Base-by-base conservation (phyloP, 257 asterid genomes). In the Nyctanthes arbortristis region DNA sequence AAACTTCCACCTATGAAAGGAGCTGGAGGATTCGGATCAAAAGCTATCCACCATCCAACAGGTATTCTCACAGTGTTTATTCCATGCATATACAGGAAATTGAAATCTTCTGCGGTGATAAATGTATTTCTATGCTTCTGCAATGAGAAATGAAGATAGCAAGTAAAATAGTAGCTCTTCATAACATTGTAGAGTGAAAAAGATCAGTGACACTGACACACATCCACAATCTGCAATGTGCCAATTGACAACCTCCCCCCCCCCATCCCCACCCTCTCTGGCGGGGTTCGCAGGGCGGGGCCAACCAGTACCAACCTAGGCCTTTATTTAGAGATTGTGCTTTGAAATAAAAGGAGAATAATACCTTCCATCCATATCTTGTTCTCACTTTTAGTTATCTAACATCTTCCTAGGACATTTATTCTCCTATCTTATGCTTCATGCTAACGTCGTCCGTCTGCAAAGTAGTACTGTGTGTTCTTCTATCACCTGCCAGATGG, bases 41-140 rank as follows among this genome's bases (percentile, higher is more conserved):
- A 86, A 33, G 92, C 96, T 72, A 89, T 86, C 97, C 96, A 92
- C 97, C 97, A 92, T 13, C 97, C 96, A 49, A 92, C 94, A 0
- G 97, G 97, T 73, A 89, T 87, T 75, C 97, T 81, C 52, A 92
- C 96, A 2, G 96, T 74, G 69, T 89, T 89, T 75, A 87, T 78
- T 57, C 96, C 97, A 33, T 89, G 83, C 70, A 75, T 81, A 81
- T 83, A 79, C 18, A 92, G 82, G 79, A 89, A 92, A 74, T 75
- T 49, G 78, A 92, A 87, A 55, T 92, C 97, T 25, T 84, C 90
- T 47, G 78, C 39, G 1, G 92, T 88, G 84, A 92, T 83, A 68
- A 84, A 92, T 35, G 60, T 84, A 78, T 79, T 81, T 70, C 96
- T 81, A 67, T 89, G 97, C 58, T 78, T 79, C 97, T 89, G 89